Percentiles rank a stretch among this genome's conserved stretches.
phyloP scores from a whole-genome alignment of 257 asterid species.

The Penstemon davidsonii region DNA sequence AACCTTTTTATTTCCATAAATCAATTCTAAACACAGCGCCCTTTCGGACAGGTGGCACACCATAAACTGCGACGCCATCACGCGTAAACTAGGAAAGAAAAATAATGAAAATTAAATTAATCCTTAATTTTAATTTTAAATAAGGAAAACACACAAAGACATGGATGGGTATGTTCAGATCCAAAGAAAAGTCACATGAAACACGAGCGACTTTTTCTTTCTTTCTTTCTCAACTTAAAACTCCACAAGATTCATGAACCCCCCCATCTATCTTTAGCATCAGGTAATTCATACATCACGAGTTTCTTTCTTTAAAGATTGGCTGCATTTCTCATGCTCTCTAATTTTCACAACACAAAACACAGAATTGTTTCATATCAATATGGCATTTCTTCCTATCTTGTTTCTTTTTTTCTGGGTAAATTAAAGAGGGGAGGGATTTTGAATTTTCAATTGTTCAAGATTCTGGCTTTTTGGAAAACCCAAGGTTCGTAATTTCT shows the following conservation, averaged over 20 bases:
- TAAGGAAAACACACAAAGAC: too few relatives aligned
- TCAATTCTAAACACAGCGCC: too few relatives aligned
- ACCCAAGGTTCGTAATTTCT: neutral
- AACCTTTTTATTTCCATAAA: too few relatives aligned
- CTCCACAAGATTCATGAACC: slow-evolving; percentile 26
- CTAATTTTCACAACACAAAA: neutral
- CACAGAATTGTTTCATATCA: neutral
- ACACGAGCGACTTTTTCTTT: slow-evolving; percentile 23
- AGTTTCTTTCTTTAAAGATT: neutral
- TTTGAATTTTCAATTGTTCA: neutral
- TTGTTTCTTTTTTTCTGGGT: neutral
- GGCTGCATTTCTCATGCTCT: slow-evolving; percentile 23
- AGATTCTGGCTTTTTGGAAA: slow-evolving; percentile 14
- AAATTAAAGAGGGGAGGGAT: neutral
- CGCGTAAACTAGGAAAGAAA: too few relatives aligned
- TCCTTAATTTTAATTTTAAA: too few relatives aligned
- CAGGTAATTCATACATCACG: slow-evolving; percentile 20
- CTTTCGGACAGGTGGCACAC: too few relatives aligned
- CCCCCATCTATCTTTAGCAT: neutral
- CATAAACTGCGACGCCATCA: too few relatives aligned
- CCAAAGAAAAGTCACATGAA: slow-evolving; percentile 37
- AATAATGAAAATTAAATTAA: too few relatives aligned
- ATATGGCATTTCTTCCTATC: neutral
- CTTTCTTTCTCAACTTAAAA: neutral
- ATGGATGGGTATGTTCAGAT: slow-evolving; percentile 24